Percentiles rank a stretch among this genome's conserved stretches.
Evolutionary conservation across 805 yeast species (phyloP).

Genomic region (Candida michaelii): DNA sequence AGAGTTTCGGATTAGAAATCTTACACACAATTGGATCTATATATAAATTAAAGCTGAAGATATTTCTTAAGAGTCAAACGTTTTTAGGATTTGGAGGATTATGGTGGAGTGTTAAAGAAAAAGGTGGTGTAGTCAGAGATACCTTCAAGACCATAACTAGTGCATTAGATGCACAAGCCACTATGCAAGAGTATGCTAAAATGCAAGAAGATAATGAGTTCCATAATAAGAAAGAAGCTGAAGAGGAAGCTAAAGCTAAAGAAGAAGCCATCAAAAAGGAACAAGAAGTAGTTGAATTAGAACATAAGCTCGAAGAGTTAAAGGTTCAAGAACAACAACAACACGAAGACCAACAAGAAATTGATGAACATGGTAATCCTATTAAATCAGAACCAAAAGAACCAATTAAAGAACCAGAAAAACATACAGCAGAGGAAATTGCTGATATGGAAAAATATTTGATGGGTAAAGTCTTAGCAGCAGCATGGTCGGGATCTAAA

Average conservation of each 20-base stretch:
- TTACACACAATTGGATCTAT: constrained; percentile 73
- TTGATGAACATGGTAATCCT: constrained; percentile 17
- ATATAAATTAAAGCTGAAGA: constrained; percentile 62
- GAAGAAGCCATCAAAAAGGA: constrained; percentile 17
- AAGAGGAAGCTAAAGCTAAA: constrained; percentile 19
- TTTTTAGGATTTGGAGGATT: constrained; percentile 67
- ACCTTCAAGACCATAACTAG: constrained; percentile 68
- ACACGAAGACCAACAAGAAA: constrained; percentile 19
- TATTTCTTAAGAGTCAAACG: constrained; percentile 63
- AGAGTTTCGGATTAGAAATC: constrained; percentile 81
- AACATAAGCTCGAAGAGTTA: constrained; percentile 18
- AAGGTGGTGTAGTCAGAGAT: constrained; percentile 71
- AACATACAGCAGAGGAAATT: constrained; percentile 54
- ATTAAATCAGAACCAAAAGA: constrained; percentile 12
- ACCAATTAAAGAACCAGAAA: constrained; percentile 28
- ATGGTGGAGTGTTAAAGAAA: constrained; percentile 69
- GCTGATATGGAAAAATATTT: constrained; percentile 72
- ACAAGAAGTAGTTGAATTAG: constrained; percentile 20
- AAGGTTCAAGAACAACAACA: constrained; percentile 10
- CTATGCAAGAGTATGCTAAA: constrained; percentile 70
- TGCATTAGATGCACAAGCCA: constrained; percentile 76
- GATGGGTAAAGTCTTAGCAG: constrained; percentile 77
- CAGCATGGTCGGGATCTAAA: constrained; percentile 83
- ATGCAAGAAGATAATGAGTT: constrained; percentile 58
- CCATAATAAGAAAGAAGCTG: constrained; percentile 40